These are phyloP conservation scores for Metschnikowia shivogae DNA, from an alignment of 805 yeast genomes.

Conservation along the genomic window DNA sequence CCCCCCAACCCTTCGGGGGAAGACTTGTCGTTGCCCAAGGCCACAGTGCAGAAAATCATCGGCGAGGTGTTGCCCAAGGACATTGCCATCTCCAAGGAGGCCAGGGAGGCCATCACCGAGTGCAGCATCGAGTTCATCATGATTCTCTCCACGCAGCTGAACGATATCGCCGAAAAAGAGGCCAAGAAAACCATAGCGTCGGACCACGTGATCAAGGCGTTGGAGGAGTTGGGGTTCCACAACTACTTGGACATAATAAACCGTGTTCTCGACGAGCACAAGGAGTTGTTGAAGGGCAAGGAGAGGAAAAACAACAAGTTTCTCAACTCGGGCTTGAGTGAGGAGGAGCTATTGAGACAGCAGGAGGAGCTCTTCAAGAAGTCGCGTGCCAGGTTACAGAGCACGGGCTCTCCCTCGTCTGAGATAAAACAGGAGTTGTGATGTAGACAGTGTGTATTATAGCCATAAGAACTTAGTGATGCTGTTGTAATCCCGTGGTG, in stretches of 20 bases:
- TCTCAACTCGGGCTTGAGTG: conserved; percentile 86
- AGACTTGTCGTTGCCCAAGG: conserved; percentile 49
- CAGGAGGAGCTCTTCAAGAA: conserved; percentile 89
- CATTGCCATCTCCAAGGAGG: conserved; percentile 83
- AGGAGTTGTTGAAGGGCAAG: conserved; percentile 80
- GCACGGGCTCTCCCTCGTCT: conserved; percentile 18
- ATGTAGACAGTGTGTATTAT: conserved; percentile 12
- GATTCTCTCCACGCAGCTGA: conserved; percentile 89
- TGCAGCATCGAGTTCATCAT: conserved; percentile 95
- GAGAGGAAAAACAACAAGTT: conserved; percentile 90
- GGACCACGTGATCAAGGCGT: conserved; percentile 89
- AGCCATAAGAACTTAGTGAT: background rate
- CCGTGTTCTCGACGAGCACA: conserved; percentile 78
- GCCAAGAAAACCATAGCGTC: conserved; percentile 94
- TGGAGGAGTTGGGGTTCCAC: conserved; percentile 79
- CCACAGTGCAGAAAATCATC: conserved; percentile 93
- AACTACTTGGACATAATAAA: conserved; percentile 81
- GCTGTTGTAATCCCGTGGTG: too few relatives aligned
- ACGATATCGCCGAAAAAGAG: conserved; percentile 94
- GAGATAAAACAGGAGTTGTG: conserved; percentile 15
- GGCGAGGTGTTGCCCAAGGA: conserved; percentile 88
- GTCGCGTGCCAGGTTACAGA: conserved; percentile 61
- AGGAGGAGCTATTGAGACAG: conserved; percentile 85
- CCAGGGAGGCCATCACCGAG: conserved; percentile 91
- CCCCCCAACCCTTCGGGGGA: conserved; percentile 29